Evolutionary conservation across 345 rosid species (phyloP), one percentile per base, ranked within the genome.

Genomic region (Anastatica hierochuntica): DNA sequence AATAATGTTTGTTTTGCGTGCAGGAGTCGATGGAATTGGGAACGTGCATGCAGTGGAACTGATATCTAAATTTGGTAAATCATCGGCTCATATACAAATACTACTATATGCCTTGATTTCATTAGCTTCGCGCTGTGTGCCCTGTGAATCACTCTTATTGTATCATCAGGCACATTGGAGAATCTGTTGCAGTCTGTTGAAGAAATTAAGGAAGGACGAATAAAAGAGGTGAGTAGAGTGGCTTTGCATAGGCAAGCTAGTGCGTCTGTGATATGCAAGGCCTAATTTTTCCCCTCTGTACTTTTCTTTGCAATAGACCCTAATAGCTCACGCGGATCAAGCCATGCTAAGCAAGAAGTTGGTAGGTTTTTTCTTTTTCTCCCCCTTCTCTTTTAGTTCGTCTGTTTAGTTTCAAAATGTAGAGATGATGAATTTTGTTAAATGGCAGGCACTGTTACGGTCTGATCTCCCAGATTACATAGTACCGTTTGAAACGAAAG

Each of bases 1-100:
- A 40, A 43, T 38, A 33, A 38, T 59, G 40, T 41, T 19, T 60
- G 33, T 24, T 16, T 35, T 53, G 14, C 46, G 6, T 78, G 76
- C 83, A 84, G 98, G 96, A 69, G 89, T 87, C 55, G 80, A 76
- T 30, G 96, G 96, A 49, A 82, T 90, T 31, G 98, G 98, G 47
- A 67, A 64, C 43, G 89, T 84, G 47, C 72, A 72, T 73, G 96
- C 95, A 13, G 71, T 82, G 71, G 75, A 84, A 58, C 69, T 90
- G 57, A 79, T 90, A 54, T 61, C 71, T 59, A 78, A 71, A 73
- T 90, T 84, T 68, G 96, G 96, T 87, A 79, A 54, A 78, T 58
- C 27, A 34, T 12, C 23, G 17, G 37, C 6, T 20, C 59, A 15
- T 36, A 29, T 33, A 20, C 53, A n/a, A n/a, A n/a, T n/a, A n/a